Conservation (phyloP, 768 basidiomycete species). For the Pseudohyphozyma bogoriensis region DNA sequence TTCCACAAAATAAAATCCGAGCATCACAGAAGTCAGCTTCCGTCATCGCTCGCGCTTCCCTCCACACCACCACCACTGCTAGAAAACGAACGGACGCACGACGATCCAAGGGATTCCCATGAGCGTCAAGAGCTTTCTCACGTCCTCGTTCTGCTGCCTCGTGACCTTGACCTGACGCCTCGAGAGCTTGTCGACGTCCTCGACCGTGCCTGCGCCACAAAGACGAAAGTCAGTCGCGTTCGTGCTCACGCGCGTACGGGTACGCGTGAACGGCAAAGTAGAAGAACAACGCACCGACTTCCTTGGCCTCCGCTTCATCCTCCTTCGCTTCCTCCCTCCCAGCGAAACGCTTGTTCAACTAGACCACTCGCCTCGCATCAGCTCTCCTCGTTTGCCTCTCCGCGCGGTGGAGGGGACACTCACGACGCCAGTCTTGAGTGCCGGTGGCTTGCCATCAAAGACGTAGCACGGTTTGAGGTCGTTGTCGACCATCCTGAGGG, state of each 20-base stretch:
- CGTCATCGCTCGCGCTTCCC: slow-evolving; percentile 1
- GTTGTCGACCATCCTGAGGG: slow-evolving; percentile 94
- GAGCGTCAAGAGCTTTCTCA: slow-evolving; percentile 66
- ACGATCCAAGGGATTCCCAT: slow-evolving; percentile 97
- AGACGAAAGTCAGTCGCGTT: background rate
- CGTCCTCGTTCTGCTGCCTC: slow-evolving; percentile 91
- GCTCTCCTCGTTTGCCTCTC: too few relatives aligned
- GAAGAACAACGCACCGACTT: slow-evolving; percentile 50
- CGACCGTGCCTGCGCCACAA: slow-evolving; percentile 54
- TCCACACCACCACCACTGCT: too few relatives aligned
- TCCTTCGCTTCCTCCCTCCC: slow-evolving; percentile 84
- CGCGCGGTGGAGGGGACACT: slow-evolving; percentile 38
- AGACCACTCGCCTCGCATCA: slow-evolving; percentile 1
- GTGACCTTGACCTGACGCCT: slow-evolving; percentile 91
- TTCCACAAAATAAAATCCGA: background rate
- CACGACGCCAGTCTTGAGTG: slow-evolving; percentile 92
- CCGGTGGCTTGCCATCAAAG: slow-evolving; percentile 96
- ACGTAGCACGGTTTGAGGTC: slow-evolving; percentile 97
- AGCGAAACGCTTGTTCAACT: slow-evolving; percentile 96
- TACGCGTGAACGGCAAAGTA: background rate
- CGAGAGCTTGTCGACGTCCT: slow-evolving; percentile 83
- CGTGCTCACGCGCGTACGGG: background rate
- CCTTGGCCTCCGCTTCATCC: slow-evolving; percentile 91
- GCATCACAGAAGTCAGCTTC: background rate
- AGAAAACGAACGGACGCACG: slow-evolving; percentile 44